Base-by-base conservation (phyloP, 2,329 filamentous ascomycete genomes). In the Incumbomyces lentus region DNA sequence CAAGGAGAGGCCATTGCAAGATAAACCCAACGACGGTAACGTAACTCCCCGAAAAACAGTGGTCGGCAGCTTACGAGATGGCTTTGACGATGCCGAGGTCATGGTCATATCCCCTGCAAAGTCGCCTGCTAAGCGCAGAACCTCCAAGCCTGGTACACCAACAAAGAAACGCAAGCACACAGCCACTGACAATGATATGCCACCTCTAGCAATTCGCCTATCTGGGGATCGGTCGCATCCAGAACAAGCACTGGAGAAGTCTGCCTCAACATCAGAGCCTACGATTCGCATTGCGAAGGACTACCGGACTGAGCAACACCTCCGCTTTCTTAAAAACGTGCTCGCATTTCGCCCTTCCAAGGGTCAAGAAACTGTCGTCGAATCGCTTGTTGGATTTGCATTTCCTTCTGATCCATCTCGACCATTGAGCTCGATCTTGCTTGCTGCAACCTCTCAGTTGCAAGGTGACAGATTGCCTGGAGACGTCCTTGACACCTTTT, bases 41-140 rank as follows among this genome's bases (percentile, higher is more conserved):
- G 58, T 55, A 3, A 78, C 76, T 1, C 75, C 76, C 0, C 73
- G 63, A 49, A 75, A 71, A 52, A 50, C 48, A 7, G 35, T 50
- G 37, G 60, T 61, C 6, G 61, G 71, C 1, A 68, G 70, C 2
- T 68, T 75, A 31, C 70, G 76, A 13, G 79, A 82, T 63, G 79
- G 79, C 14, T 82, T 82, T 56, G 75, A 81, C 47, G 76, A 82
- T 52, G 71, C 74, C 46, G 76, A 82, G 56, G 69, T 81, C 7
- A 61, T 72, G 47, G 66, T 73, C 51, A 60, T 69, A 1, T 79
- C 76, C 2, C 76, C 76, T 3, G 76, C 70, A 44, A 78, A 72
- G 53, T 66, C 68, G 7, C 61, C 60, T 6, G 54, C 57, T 17
- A 55, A 61, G 38, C 69, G 66, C 52, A 38, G 46, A 31, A 34